Percentiles rank a stretch among this genome's conserved stretches.
Evolutionary conservation across 2,329 filamentous ascomycete genomes (phyloP).

Genomic region (Apiospora aurea): DNA sequence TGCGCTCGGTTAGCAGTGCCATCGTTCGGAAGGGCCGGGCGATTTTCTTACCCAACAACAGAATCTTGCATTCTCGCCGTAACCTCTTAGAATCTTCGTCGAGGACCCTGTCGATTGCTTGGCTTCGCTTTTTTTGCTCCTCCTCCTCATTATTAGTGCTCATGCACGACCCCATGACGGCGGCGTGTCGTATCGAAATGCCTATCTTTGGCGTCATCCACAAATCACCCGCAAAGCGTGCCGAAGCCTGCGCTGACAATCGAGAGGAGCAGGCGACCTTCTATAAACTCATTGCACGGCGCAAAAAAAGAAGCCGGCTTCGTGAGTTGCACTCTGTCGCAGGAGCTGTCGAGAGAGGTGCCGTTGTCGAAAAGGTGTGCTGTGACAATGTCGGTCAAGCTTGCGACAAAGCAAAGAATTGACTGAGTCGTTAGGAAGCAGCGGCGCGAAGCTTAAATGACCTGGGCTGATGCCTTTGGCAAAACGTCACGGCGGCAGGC

Average conservation of each 20-base stretch:
- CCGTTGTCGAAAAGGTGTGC: slow-evolving; percentile 5
- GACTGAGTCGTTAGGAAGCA: slow-evolving; percentile 22
- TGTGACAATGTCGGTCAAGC: slow-evolving; percentile 21
- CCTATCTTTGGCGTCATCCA: slow-evolving; percentile 24
- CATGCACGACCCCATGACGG: slow-evolving; percentile 89
- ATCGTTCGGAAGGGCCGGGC: slow-evolving; percentile 22
- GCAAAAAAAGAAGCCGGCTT: background rate
- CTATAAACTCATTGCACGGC: slow-evolving; percentile 22
- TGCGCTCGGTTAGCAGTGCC: slow-evolving; percentile 46
- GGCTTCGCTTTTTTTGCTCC: slow-evolving; percentile 95
- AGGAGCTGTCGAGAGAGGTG: slow-evolving; percentile 5
- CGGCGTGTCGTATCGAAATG: slow-evolving; percentile 4
- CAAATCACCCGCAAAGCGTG: slow-evolving; percentile 16
- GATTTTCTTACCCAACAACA: slow-evolving; percentile 77
- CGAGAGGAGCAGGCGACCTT: slow-evolving; percentile 9
- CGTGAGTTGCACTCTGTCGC: background rate
- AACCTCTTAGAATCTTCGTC: slow-evolving; percentile 94
- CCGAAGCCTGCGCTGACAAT: slow-evolving; percentile 18
- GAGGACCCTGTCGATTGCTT: slow-evolving; percentile 90
- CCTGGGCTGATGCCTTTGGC: slow-evolving; percentile 11
- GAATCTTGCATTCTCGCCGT: slow-evolving; percentile 97
- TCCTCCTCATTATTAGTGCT: slow-evolving; percentile 85
- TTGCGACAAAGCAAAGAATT: slow-evolving; percentile 11
- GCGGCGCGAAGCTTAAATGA: slow-evolving; percentile 23
- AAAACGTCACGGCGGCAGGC: slow-evolving; percentile 8